A percentile compares a stretch with the other conserved stretches of the same genome.
Evolutionary conservation across 129 eudicot species (phyloP).

Genomic region (Deinandra increscens): DNA sequence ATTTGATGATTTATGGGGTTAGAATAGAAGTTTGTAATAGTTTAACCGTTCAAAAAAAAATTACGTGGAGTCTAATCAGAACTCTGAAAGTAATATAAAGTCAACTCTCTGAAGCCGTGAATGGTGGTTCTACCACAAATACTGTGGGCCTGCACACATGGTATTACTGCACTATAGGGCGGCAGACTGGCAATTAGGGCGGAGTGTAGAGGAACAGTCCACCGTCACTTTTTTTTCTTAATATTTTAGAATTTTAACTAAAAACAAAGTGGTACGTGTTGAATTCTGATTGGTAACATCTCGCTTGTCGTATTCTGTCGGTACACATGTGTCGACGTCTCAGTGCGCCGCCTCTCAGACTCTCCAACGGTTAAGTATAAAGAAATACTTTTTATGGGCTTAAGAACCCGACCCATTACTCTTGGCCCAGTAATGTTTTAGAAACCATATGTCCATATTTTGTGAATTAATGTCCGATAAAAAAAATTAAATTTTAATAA

Average conservation of each 20-base stretch:
- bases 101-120: conserved; percentile 27
- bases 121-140: conserved; percentile 29
- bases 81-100: not conserved
- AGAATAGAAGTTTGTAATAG: too few relatives aligned
- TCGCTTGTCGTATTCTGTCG: conserved; percentile 13
- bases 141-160: conserved; percentile 17
- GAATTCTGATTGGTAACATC: not conserved
- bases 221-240: conserved; percentile 11
- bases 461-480: too few relatives aligned
- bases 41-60: too few relatives aligned
- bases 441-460: not conserved
- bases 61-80: too few relatives aligned
- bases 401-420: not conserved
- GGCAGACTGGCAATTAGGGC: conserved; percentile 13
- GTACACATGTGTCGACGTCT: conserved; percentile 8
- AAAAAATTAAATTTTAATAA: too few relatives aligned
- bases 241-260: not conserved
- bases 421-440: not conserved
- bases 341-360: conserved; percentile 5
- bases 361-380: too few relatives aligned
- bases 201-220: conserved; percentile 16
- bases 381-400: not conserved
- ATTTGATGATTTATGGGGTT: too few relatives aligned
- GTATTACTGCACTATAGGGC: conserved; percentile 6
- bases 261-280: not conserved